These are phyloP conservation scores for Aspergillus costaricaensis DNA, from an alignment of 2,329 filamentous ascomycete species.

Conservation along the genomic window DNA sequence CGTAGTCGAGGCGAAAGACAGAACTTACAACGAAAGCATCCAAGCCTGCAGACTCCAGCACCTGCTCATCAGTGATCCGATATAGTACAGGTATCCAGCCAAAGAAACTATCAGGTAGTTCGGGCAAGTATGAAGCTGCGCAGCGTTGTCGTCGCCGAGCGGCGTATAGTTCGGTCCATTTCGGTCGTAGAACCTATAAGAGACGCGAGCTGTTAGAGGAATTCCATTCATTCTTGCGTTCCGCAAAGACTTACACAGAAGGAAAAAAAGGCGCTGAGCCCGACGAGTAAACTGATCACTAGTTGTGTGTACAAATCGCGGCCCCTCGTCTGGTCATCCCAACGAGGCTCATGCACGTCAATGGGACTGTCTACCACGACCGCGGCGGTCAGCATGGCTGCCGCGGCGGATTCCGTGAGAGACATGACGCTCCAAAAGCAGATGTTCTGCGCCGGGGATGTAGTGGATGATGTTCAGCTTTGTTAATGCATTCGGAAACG, in stretches of 20 bases:
- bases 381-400: slow-evolving; percentile 25
- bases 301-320: slow-evolving; percentile 49
- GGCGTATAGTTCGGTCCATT: slow-evolving; percentile 89
- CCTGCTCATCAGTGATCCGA: slow-evolving; percentile 81
- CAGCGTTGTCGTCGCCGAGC: slow-evolving; percentile 78
- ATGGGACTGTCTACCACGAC: slow-evolving; percentile 24
- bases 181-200: slow-evolving; percentile 73
- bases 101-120: slow-evolving; percentile 79
- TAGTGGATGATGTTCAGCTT: background rate
- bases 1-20: background rate
- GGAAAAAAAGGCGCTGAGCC: slow-evolving; percentile 46
- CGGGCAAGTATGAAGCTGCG: slow-evolving; percentile 67
- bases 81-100: slow-evolving; percentile 91
- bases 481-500: slow-evolving; percentile 20
- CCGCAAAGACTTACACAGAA: slow-evolving; percentile 45
- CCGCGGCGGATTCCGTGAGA: slow-evolving; percentile 29
- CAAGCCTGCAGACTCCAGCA: slow-evolving; percentile 84
- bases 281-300: slow-evolving; percentile 46
- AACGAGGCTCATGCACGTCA: slow-evolving; percentile 25
- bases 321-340: slow-evolving; percentile 34
- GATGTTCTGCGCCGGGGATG: background rate
- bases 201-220: slow-evolving; percentile 15
- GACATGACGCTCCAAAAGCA: slow-evolving; percentile 30
- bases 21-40: slow-evolving; percentile 85
- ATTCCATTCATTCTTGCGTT: background rate